These are phyloP conservation scores for Phyllosticta citrichinensis DNA, from an alignment of 2,329 filamentous ascomycete genomes.

Conservation along the genomic window DNA sequence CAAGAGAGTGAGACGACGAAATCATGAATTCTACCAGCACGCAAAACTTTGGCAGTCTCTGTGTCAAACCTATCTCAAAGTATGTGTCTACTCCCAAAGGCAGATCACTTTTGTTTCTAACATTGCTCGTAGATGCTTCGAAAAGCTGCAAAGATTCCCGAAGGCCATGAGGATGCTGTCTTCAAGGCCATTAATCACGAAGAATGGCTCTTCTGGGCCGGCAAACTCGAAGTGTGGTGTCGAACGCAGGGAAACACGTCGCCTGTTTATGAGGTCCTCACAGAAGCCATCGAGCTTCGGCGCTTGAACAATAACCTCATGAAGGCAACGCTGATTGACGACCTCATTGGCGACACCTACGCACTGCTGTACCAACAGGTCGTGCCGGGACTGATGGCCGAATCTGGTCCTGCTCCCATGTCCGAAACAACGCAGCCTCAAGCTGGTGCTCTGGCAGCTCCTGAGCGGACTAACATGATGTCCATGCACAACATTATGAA, in stretches of 20 bases:
- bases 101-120: slow-evolving; percentile 2
- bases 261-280: slow-evolving; percentile 50
- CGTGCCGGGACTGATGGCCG: slow-evolving; percentile 45
- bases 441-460: slow-evolving; percentile 8
- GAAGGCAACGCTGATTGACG: slow-evolving; percentile 78
- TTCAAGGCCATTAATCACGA: slow-evolving; percentile 57
- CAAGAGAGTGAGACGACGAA: slow-evolving; percentile 70
- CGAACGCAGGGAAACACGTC: slow-evolving; percentile 39
- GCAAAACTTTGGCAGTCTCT: slow-evolving; percentile 52
- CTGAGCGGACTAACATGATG: slow-evolving; percentile 14
- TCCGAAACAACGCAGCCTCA: slow-evolving; percentile 12
- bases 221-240: slow-evolving; percentile 50
- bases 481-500: slow-evolving; percentile 24
- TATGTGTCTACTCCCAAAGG: slow-evolving; percentile 19
- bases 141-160: slow-evolving; percentile 43
- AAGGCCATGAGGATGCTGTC: slow-evolving; percentile 53
- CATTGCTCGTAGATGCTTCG: slow-evolving; percentile 41
- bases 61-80: slow-evolving; percentile 47
- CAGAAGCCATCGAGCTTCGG: slow-evolving; percentile 59
- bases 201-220: slow-evolving; percentile 51
- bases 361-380: slow-evolving; percentile 63
- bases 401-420: slow-evolving; percentile 28
- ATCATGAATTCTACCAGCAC: slow-evolving; percentile 61
- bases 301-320: slow-evolving; percentile 79
- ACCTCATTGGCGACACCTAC: slow-evolving; percentile 88